Evolutionary conservation across 495 filamentous ascomycete species (phyloP).

Genomic region (Aspergillus heteromorphus): DNA sequence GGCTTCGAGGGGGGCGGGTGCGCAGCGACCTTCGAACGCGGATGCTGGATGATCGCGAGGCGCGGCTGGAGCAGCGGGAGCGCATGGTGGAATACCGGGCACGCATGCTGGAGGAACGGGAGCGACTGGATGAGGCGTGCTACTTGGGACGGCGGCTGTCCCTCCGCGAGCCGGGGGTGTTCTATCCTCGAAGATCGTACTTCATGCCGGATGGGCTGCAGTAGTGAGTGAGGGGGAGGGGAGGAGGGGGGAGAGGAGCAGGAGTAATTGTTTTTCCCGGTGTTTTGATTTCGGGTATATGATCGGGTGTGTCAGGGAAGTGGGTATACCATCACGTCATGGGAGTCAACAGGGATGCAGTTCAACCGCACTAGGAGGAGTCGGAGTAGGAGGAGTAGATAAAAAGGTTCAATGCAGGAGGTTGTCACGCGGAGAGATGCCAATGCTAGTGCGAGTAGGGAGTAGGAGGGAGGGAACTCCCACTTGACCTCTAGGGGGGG

Average conservation of each 20-base stretch:
- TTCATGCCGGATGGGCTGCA: conserved; percentile 4
- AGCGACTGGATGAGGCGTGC: conserved; percentile 15
- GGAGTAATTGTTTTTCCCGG: not conserved
- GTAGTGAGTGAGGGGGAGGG: not conserved
- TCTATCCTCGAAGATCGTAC: conserved; percentile 20
- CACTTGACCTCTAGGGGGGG: no score
- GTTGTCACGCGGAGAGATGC: not conserved
- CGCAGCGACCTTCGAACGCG: conserved; percentile 25
- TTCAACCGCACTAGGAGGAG: not conserved
- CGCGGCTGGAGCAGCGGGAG: conserved; percentile 23
- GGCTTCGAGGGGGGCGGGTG: conserved; percentile 8
- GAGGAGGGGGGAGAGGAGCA: not conserved
- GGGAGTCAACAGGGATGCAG: not conserved
- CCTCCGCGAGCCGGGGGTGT: conserved; percentile 9
- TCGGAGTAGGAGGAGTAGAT: no score
- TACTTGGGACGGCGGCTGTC: conserved; percentile 15
- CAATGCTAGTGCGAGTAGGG: not conserved
- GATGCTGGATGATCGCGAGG: conserved; percentile 28
- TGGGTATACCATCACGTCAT: conserved; percentile 12
- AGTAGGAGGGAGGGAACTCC: conserved; percentile 8
- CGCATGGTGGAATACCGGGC: conserved; percentile 16
- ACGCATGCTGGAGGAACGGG: conserved; percentile 19
- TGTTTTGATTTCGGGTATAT: conserved; percentile 4
- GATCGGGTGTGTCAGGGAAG: conserved; percentile 7
- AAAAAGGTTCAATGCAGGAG: not conserved